These are phyloP conservation scores for Seminavis robusta DNA, from an alignment of 108 stramenopile species.

Conservation along the genomic window DNA sequence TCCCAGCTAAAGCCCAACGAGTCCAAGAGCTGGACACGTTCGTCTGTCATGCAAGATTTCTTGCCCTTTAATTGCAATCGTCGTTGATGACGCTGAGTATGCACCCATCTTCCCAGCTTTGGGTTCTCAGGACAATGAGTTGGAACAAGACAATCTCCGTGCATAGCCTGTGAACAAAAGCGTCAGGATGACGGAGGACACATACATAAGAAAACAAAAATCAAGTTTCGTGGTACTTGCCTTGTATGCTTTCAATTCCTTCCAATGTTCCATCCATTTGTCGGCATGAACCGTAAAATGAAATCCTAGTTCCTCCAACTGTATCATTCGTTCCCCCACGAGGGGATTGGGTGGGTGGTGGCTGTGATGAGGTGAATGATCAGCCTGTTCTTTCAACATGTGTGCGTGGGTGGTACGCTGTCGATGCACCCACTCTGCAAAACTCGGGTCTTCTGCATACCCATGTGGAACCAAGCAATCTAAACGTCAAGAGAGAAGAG, in stretches of 20 bases:
- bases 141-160: constrained; percentile 57
- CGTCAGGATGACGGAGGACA: background rate
- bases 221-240: constrained; percentile 9
- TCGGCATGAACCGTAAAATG: constrained; percentile 24
- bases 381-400: constrained; percentile 2
- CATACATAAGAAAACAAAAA: background rate
- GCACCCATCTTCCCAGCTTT: constrained; percentile 70
- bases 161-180: no score
- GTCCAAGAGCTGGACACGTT: constrained; percentile 26
- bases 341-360: background rate
- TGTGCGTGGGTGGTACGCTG: constrained; percentile 16
- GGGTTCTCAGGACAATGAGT: constrained; percentile 45
- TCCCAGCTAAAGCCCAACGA: constrained; percentile 45
- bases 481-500: no score
- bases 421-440: constrained; percentile 36
- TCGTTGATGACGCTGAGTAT: constrained; percentile 52
- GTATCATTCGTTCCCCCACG: constrained; percentile 8
- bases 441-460: constrained; percentile 21
- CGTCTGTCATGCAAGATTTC: constrained; percentile 30
- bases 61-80: constrained; percentile 38
- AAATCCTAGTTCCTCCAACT: constrained; percentile 23
- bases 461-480: constrained; percentile 29
- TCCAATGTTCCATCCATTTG: constrained; percentile 11
- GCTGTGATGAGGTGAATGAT: constrained; percentile 15
- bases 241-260: background rate